Evolutionary conservation across 164 flowering plant genomes (phyloP).

Genomic region (Annona squamosa): DNA sequence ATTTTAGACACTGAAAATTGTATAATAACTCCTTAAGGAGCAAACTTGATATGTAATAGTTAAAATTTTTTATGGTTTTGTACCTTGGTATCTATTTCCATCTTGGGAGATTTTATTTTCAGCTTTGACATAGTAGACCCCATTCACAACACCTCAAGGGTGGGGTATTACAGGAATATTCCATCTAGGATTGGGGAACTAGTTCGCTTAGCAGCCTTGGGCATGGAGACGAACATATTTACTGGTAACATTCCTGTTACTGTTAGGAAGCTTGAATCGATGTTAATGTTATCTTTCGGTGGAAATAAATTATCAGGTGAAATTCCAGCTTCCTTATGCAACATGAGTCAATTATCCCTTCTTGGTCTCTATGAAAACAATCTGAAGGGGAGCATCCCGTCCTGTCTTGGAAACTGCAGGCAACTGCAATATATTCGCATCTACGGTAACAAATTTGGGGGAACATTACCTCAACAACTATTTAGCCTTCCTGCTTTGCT

Average conservation of each 20-base stretch:
- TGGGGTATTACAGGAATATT: no score
- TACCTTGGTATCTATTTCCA: no score
- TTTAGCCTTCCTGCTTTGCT: background rate
- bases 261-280: background rate
- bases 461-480: background rate
- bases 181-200: slow-evolving; percentile 2
- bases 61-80: no score
- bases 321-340: slow-evolving; percentile 6
- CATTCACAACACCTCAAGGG: no score
- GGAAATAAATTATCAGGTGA: background rate
- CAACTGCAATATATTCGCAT: background rate
- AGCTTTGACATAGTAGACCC: no score
- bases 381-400: background rate
- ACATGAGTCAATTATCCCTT: background rate
- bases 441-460: background rate
- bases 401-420: background rate
- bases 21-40: no score
- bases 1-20: no score
- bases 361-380: background rate
- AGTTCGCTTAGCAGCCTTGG: background rate
- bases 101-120: no score
- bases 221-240: background rate
- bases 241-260: slow-evolving; percentile 1
- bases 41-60: no score
- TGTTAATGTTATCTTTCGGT: background rate